Conservation (phyloP, 2,329 filamentous ascomycete species). For the Colletotrichum sp. region DNA sequence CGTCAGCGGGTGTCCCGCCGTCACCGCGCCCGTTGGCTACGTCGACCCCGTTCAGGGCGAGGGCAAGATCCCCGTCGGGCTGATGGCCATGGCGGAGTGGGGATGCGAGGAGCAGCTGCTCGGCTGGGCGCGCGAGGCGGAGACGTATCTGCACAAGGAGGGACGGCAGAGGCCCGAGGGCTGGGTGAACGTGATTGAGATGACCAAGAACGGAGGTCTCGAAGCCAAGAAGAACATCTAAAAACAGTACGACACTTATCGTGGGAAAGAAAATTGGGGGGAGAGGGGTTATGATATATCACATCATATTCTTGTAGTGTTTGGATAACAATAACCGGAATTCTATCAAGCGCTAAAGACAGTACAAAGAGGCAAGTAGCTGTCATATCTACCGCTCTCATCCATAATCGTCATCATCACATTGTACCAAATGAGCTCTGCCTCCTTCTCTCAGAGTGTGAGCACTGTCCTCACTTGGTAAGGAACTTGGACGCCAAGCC, state of each 20-base stretch:
- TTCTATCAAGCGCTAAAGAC: neutral
- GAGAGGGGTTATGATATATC: neutral
- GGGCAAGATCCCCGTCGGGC: conserved; percentile 64
- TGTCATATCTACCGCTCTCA: neutral
- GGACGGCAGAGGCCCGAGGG: conserved; percentile 55
- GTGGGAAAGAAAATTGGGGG: neutral
- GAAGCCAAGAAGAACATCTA: conserved; percentile 17
- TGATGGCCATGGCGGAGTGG: conserved; percentile 72
- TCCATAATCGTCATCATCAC: neutral
- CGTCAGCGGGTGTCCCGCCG: conserved; percentile 77
- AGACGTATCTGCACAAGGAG: conserved; percentile 58
- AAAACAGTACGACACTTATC: neutral
- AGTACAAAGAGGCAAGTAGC: neutral
- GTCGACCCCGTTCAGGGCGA: conserved; percentile 58
- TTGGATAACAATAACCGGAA: neutral
- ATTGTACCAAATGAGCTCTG: neutral
- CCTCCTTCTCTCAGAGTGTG: no score
- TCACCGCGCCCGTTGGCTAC: conserved; percentile 79
- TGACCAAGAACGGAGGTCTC: conserved; percentile 27
- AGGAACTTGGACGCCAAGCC: conserved; percentile 54
- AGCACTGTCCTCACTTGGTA: conserved; percentile 9
- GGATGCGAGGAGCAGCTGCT: conserved; percentile 68
- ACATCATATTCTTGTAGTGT: neutral
- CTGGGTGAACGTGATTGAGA: conserved; percentile 63
- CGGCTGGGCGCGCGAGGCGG: conserved; percentile 62